Evolutionary conservation across 2,329 filamentous ascomycete species (phyloP).

Genomic region (Penicillium sp.): DNA sequence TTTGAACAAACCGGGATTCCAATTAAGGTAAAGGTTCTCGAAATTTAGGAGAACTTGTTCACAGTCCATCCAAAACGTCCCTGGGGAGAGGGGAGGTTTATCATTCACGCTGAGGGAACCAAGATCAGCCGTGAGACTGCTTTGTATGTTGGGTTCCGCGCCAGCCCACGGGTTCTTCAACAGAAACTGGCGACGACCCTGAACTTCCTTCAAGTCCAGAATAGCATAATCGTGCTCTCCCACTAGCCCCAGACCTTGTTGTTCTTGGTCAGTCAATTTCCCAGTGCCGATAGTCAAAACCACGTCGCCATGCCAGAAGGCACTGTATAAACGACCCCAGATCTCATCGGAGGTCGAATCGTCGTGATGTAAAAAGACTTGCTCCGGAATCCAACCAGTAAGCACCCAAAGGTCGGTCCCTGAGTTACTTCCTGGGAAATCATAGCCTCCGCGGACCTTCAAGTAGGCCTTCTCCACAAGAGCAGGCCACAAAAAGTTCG

Average conservation of each 20-base stretch:
- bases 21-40: constrained; percentile 94
- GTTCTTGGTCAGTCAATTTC: constrained; percentile 71
- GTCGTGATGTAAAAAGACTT: constrained; percentile 85
- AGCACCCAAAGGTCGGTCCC: constrained; percentile 91
- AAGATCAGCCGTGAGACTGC: neutral
- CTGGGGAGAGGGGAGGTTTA: constrained; percentile 49
- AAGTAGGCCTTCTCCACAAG: constrained; percentile 94
- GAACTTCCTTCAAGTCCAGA: constrained; percentile 68
- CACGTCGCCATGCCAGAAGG: constrained; percentile 75
- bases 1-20: constrained; percentile 83
- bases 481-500: constrained; percentile 82
- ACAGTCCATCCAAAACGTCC: constrained; percentile 91
- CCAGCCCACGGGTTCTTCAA: constrained; percentile 93
- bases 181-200: constrained; percentile 65
- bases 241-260: constrained; percentile 76
- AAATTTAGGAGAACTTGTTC: constrained; percentile 88
- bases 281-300: constrained; percentile 90
- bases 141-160: constrained; percentile 54
- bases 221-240: constrained; percentile 94
- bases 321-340: constrained; percentile 73
- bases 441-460: constrained; percentile 91
- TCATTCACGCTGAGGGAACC: constrained; percentile 12
- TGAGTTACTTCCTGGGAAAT: constrained; percentile 96
- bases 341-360: constrained; percentile 72
- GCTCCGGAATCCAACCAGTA: constrained; percentile 95